Conservation (phyloP, 805 yeast species). For the Yarrowia sp. region DNA sequence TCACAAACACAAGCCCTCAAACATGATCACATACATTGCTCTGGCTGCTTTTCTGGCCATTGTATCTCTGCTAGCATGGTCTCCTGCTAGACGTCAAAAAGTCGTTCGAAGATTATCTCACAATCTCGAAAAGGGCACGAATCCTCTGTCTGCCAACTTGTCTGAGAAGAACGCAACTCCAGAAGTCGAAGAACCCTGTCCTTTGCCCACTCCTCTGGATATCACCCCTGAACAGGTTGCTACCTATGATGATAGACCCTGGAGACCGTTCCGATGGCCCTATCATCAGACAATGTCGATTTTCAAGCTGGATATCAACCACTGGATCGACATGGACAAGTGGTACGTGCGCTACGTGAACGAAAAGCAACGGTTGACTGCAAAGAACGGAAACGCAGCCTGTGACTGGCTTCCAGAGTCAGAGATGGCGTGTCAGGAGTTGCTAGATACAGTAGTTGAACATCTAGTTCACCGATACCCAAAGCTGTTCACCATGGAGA, state of each 20-base stretch:
- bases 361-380: constrained; percentile 66
- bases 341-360: constrained; percentile 70
- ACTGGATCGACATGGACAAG: constrained; percentile 83
- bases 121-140: constrained; percentile 21
- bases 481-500: constrained; percentile 60
- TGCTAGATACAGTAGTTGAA: constrained; percentile 66
- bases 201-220: constrained; percentile 43
- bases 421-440: constrained; percentile 51
- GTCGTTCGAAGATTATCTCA: constrained; percentile 19
- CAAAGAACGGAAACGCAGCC: constrained; percentile 46
- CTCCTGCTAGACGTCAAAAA: constrained; percentile 9
- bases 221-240: constrained; percentile 72
- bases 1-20: not conserved
- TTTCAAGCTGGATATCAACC: constrained; percentile 71
- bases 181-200: constrained; percentile 9
- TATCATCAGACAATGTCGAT: constrained; percentile 82
- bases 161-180: not conserved
- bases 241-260: constrained; percentile 74
- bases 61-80: not conserved
- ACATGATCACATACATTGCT: constrained; percentile 7
- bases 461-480: constrained; percentile 72
- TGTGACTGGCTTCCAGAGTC: constrained; percentile 36
- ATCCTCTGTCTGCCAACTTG: not conserved
- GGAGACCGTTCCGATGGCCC: constrained; percentile 84
- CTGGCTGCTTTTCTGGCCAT: not conserved